A percentile compares a stretch with the other conserved stretches of the same genome.
Evolutionary conservation across 305 asterid genomes (phyloP).

Genomic region (Fraxinus angustifolia): DNA sequence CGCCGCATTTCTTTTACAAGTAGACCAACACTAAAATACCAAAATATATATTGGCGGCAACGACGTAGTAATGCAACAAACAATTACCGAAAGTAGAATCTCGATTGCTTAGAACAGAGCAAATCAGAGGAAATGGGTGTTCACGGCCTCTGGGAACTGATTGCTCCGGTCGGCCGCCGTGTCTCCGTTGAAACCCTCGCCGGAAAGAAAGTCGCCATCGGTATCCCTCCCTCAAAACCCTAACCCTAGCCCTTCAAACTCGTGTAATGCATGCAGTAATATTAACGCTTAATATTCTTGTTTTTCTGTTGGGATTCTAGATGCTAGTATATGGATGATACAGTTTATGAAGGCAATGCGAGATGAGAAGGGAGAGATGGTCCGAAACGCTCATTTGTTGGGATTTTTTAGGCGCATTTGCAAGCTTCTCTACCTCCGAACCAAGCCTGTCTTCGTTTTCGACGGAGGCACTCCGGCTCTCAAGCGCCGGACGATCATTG

Average conservation of each 20-base stretch:
- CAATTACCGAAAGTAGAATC: neutral
- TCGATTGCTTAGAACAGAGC: neutral
- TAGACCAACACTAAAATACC: conserved; percentile 5
- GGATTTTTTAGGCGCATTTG: conserved; percentile 94
- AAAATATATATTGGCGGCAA: conserved; percentile 30
- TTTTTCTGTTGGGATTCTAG: conserved; percentile 30
- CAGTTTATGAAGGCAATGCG: conserved; percentile 99
- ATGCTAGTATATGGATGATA: conserved; percentile 97
- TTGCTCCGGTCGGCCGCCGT: conserved; percentile 97
- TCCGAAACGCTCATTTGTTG: conserved; percentile 80
- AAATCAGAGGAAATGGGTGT: conserved; percentile 60
- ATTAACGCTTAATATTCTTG: neutral
- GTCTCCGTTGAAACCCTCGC: conserved; percentile 95
- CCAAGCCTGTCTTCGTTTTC: conserved; percentile 88
- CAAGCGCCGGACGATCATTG: conserved; percentile 88
- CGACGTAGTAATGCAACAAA: neutral
- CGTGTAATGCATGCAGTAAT: neutral
- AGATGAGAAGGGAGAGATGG: conserved; percentile 95
- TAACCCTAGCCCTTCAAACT: conserved; percentile 22
- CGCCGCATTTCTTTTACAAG: neutral
- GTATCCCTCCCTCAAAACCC: conserved; percentile 36
- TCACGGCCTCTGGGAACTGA: conserved; percentile 93
- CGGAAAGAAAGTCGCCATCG: conserved; percentile 88
- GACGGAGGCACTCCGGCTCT: conserved; percentile 97
- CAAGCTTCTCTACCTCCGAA: conserved; percentile 82